Percentiles rank a stretch among this genome's conserved stretches.
These are phyloP conservation scores for Ceratobasidium sp. DNA, from an alignment of 1,284 basidiomycete genomes.

Conservation along the genomic window DNA sequence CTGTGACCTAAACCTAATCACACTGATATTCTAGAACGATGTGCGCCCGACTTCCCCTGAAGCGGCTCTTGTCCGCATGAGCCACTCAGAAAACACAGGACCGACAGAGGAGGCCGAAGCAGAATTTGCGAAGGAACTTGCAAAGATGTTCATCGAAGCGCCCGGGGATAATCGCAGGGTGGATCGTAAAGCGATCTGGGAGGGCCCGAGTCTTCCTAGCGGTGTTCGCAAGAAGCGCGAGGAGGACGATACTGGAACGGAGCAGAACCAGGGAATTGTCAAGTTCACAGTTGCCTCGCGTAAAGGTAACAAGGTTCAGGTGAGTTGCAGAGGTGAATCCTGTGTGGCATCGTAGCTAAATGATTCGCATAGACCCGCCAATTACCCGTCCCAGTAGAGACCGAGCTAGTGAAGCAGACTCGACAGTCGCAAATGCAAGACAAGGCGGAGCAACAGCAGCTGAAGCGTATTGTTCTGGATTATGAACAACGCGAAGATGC, in stretches of 20 bases:
- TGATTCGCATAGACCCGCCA: constrained; percentile 70
- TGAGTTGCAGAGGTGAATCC: constrained; percentile 53
- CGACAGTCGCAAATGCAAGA: constrained; percentile 89
- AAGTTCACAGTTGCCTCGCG: constrained; percentile 94
- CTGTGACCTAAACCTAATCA: constrained; percentile 26
- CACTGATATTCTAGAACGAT: constrained; percentile 59
- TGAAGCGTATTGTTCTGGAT: constrained; percentile 90
- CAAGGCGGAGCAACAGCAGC: constrained; percentile 92
- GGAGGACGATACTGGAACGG: constrained; percentile 61
- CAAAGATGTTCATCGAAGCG: constrained; percentile 91
- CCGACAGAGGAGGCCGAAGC: constrained; percentile 88
- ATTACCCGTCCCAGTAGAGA: constrained; percentile 86
- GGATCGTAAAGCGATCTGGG: constrained; percentile 87
- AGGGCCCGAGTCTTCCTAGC: constrained; percentile 80
- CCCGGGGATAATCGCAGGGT: constrained; percentile 84
- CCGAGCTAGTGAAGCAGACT: constrained; percentile 88
- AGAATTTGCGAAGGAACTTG: constrained; percentile 95
- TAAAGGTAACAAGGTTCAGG: constrained; percentile 93
- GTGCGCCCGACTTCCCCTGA: constrained; percentile 81
- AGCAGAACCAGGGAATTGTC: constrained; percentile 69
- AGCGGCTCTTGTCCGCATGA: constrained; percentile 56
- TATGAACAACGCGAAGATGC: constrained; percentile 84
- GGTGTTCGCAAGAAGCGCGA: constrained; percentile 65
- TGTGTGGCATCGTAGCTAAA: not conserved
- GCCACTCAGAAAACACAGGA: constrained; percentile 70